These are phyloP conservation scores for Geotrichum restrictum DNA, from an alignment of 1,139 yeast species.

Conservation along the genomic window DNA sequence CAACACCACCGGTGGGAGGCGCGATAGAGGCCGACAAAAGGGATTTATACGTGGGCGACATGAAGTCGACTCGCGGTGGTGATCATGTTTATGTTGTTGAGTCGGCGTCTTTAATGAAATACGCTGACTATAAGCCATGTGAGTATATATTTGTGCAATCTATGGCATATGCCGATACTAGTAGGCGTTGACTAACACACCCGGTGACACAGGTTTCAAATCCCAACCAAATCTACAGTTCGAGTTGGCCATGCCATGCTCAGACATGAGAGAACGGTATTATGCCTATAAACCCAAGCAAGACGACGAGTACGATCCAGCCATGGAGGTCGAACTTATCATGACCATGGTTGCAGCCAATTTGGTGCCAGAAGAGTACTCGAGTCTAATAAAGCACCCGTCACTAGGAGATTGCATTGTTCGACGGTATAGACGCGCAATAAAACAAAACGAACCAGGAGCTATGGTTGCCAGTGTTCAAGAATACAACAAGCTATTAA, in stretches of 20 bases:
- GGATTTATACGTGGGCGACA: slow-evolving; percentile 11
- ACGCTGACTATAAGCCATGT: slow-evolving; percentile 18
- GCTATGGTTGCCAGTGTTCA: slow-evolving; percentile 39
- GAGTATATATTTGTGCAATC: too few species aligned
- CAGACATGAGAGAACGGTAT: slow-evolving; percentile 13
- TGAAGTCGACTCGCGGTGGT: too few species aligned
- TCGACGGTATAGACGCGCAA: slow-evolving; percentile 45
- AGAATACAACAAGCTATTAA: slow-evolving; percentile 44
- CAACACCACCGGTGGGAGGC: slow-evolving; percentile 10
- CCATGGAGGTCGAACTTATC: slow-evolving; percentile 63
- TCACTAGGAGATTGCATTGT: slow-evolving; percentile 43
- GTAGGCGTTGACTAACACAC: neutral
- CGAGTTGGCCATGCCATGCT: slow-evolving; percentile 20
- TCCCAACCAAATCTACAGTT: slow-evolving; percentile 14
- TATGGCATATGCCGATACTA: neutral
- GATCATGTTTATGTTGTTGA: slow-evolving; percentile 12
- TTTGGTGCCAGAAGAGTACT: slow-evolving; percentile 47
- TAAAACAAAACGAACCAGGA: slow-evolving; percentile 40
- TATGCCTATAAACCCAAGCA: slow-evolving; percentile 19
- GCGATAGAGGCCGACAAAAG: slow-evolving; percentile 2
- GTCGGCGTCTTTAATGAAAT: slow-evolving; percentile 14
- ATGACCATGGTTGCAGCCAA: slow-evolving; percentile 48
- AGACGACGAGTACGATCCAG: slow-evolving; percentile 59
- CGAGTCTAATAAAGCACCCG: slow-evolving; percentile 44
- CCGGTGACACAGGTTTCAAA: slow-evolving; percentile 10